Base-by-base conservation (phyloP, 2,329 filamentous ascomycete genomes). In the Pleoardoris graminearum region DNA sequence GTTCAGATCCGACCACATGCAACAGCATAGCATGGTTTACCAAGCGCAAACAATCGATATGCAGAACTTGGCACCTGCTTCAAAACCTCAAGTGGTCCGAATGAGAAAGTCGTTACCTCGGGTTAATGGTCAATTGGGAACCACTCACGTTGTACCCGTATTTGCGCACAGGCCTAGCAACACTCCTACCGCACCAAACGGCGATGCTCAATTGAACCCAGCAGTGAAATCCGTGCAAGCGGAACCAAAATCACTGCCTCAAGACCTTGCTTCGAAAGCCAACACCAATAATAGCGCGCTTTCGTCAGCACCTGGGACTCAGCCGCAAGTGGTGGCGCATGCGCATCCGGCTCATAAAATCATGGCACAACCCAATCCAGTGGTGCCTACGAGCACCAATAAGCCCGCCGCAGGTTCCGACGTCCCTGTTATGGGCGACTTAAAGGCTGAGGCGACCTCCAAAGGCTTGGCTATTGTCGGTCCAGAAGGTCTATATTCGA, bases 61-160 rank as follows among this genome's bases (percentile, higher is more conserved):
- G 14, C 51, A 53, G 23, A 50, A 50, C 21, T 17, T 50, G 16
- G 14, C 49, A 35, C 49, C 45, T 38, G 22, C n/a, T 3, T n/a
- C 47, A 14, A 50, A 46, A 23, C 47, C 48, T 4, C 50, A 48
- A 11, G 27, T 37, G 22, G 39, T 38, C 4, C 48, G 36, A 22
- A 35, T 54, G 16, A 46, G 51, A 14, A 57, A 56, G 25, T 49
- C 60, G 3, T 61, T 63, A 49, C 59, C 60, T n/a, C 49, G 57
- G 21, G 11, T 62, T 33, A 43, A 46, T 8, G 27, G 37, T 8
- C 35, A 21, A 5, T 19, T 32, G 3, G 39, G 36, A 7, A 36
- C 10, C 17, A 3, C 16, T 7, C 41, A 44, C 14, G 41, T 27
- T 29, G 41, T 50, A 11, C 29, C 49, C 14, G 32, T 52, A 1